phyloP scores from a whole-genome alignment of 805 yeast species.

The Barnettozyma salicaria region DNA sequence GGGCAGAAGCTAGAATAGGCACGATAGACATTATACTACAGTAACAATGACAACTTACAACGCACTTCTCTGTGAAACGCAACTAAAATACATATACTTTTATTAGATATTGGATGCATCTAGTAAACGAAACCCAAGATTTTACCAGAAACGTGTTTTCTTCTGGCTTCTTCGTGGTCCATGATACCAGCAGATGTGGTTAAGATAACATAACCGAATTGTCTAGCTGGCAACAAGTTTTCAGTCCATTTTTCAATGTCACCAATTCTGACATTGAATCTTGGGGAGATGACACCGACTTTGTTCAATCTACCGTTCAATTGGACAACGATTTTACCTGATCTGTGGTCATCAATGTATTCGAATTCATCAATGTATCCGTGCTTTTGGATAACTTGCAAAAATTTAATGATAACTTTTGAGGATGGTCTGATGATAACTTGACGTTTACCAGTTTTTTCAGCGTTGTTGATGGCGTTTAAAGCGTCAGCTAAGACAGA shows the following conservation, averaged over 20 bases:
- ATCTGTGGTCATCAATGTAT: conserved; percentile 98
- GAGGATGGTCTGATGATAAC: conserved; percentile 97
- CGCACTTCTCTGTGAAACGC: not conserved
- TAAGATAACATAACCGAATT: conserved; percentile 95
- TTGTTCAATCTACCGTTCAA: conserved; percentile 98
- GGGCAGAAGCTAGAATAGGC: too few relatives aligned
- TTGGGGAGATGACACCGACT: conserved; percentile 98
- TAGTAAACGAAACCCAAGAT: conserved; percentile 97
- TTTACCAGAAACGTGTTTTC: conserved; percentile 99
- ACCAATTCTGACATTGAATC: conserved; percentile 93
- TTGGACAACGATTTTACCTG: conserved; percentile 95
- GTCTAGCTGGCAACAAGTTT: conserved; percentile 98
- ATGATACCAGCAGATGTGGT: conserved; percentile 99
- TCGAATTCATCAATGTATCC: conserved; percentile 99
- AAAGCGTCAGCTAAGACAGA: conserved; percentile 98
- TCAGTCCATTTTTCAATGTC: conserved; percentile 98
- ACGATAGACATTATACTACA: too few relatives aligned
- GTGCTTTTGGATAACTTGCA: conserved; percentile 96
- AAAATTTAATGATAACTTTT: conserved; percentile 95
- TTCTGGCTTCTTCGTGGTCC: conserved; percentile 99
- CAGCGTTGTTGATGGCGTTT: conserved; percentile 98
- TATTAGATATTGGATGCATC: conserved; percentile 4
- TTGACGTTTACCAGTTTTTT: conserved; percentile 98
- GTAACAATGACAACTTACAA: too few relatives aligned
- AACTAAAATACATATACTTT: conserved; percentile 12